Conservation (phyloP, 1,139 yeast genomes). For the Zygosaccharomyces sapae region DNA sequence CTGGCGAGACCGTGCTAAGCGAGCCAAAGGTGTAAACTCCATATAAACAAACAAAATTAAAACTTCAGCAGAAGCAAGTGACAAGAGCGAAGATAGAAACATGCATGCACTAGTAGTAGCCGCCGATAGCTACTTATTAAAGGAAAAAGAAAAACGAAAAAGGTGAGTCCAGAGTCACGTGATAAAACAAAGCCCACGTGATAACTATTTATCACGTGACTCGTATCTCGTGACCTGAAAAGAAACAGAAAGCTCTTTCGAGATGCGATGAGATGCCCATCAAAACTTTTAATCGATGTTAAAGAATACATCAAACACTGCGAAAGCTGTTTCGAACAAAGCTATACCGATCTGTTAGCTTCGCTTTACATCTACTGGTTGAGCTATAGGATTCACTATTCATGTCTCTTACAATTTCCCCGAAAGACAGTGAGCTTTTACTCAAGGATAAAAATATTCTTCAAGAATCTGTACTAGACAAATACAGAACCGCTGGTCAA, state of each 20-base stretch:
- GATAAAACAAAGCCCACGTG: not conserved
- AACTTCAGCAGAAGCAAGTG: too few relatives aligned
- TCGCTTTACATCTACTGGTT: not conserved
- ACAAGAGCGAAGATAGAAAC: too few relatives aligned
- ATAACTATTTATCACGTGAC: too few relatives aligned
- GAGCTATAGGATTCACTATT: not conserved
- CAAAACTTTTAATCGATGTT: constrained; percentile 5
- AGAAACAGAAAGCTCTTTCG: not conserved
- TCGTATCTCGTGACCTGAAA: not conserved
- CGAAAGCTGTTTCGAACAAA: not conserved
- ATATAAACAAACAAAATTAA: too few relatives aligned
- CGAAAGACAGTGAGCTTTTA: constrained; percentile 68
- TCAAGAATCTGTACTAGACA: constrained; percentile 59
- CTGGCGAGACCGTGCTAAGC: too few relatives aligned
- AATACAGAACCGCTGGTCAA: constrained; percentile 87
- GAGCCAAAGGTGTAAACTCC: too few relatives aligned
- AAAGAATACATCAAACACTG: constrained; percentile 1
- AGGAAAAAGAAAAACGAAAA: too few relatives aligned
- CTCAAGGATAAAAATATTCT: constrained; percentile 71
- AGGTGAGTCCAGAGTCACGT: not conserved
- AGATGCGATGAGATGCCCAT: constrained; percentile 9
- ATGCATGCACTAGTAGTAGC: too few relatives aligned
- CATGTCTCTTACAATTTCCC: constrained; percentile 64
- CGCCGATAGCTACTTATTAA: too few relatives aligned
- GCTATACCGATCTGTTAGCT: not conserved